Base-by-base conservation (phyloP, 2,329 filamentous ascomycete species). In the Trichophyton equinum region DNA sequence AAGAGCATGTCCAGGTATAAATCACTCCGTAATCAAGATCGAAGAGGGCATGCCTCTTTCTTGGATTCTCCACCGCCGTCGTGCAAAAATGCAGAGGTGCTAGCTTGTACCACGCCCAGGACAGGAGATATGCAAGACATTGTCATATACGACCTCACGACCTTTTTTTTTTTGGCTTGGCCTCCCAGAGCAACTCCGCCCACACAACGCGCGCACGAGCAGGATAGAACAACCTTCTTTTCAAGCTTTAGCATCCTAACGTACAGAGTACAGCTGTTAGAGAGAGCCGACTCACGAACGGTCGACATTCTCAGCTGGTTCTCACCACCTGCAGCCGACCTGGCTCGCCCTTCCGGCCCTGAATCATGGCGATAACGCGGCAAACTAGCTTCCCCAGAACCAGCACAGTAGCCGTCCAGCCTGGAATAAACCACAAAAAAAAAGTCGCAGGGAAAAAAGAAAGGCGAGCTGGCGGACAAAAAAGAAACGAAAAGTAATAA, bases 91-190 rank as follows among this genome's bases (percentile, higher is more conserved):
- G 55, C 60, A 36, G 49, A 33, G 7, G 33, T 36, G 49, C 49
- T 55, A 18, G 62, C 57, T 59, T 62, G 62, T 63, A 59, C 60
- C 44, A 63, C 62, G 55, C 11, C 46, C 13, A 58, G 60, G 60
- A 46, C 56, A 58, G 38, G 13, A 42, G 11, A 42, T 60, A 63
- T 63, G 62, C 62, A 63, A 63, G 62, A 62, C 60, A 63, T 63
- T 62, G 46, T 60, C 62, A 46, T 51, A 44, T 57, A 57, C 40
- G 18, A 57, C 55, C 55, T 57, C 55, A 57, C 36, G 40, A 57
- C 55, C 33, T 36, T 36, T 13, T 36, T 36, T 27, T 27, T 7
- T 27, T 5, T 7, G 22, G 22, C 36, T 57, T 27, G 55, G 27
- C 22, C 33, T 57, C 40, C 55, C 55, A 57, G 33, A 57, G 18